phyloP scores from a whole-genome alignment of 2,329 filamentous ascomycete species.

The Fusarium continuum region DNA sequence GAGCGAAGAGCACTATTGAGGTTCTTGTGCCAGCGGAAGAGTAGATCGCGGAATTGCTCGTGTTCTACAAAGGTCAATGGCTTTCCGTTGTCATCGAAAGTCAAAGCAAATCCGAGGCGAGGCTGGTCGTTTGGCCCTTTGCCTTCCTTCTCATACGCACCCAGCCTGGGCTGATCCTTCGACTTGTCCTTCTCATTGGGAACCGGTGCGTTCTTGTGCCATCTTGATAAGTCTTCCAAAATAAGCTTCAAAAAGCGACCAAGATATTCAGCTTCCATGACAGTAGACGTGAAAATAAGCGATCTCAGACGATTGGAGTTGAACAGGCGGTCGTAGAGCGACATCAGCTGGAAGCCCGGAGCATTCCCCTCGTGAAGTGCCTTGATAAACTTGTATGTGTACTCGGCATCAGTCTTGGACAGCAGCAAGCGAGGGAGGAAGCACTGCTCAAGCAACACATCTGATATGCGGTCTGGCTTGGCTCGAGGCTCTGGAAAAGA shows the following conservation, averaged over 20 bases:
- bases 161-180: constrained; percentile 66
- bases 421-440: constrained; percentile 87
- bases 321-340: constrained; percentile 85
- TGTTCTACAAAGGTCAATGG: constrained; percentile 79
- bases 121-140: constrained; percentile 57
- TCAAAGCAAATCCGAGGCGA: constrained; percentile 81
- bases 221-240: constrained; percentile 79
- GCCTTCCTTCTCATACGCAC: constrained; percentile 85
- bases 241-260: constrained; percentile 88
- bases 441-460: constrained; percentile 86
- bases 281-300: constrained; percentile 88
- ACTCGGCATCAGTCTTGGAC: constrained; percentile 88
- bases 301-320: constrained; percentile 80
- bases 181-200: constrained; percentile 54
- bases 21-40: constrained; percentile 91
- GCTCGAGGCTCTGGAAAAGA: constrained; percentile 78
- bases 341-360: constrained; percentile 86
- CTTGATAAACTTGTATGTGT: constrained; percentile 85
- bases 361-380: constrained; percentile 86
- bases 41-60: constrained; percentile 83
- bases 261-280: constrained; percentile 91
- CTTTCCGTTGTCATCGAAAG: constrained; percentile 72
- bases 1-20: constrained; percentile 81
- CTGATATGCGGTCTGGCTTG: constrained; percentile 73
- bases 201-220: constrained; percentile 78